Evolutionary conservation across 768 basidiomycete species (phyloP), one percentile per base, ranked within the genome.

Genomic region (Gymnopilus junonius): DNA sequence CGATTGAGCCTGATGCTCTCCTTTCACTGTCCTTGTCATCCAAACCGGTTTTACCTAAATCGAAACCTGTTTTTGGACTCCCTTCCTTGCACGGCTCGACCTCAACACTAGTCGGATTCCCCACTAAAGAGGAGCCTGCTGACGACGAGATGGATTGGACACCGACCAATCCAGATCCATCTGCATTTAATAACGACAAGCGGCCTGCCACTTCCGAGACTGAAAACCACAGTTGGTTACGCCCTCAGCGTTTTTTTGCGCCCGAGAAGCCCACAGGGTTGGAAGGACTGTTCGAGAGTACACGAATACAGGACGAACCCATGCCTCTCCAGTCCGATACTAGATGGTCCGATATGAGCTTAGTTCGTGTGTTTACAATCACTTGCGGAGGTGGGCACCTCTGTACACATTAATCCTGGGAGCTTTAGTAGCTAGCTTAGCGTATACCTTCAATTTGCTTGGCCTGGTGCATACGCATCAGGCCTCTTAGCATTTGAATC

Each of bases 231-330:
- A 73, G 77, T 25, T 88, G 83, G 86, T 68, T 93, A 54, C 84
- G 86, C 4, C 90, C 88, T 3, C 91, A 92, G 67, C 82, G 83
- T 14, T 93, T 92, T 71, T 93, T 92, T 66, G 84, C 90, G 15
- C 91, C 91, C 0, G 91, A 92, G 71, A 83, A 86, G 63, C 89
- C 91, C 0, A 93, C 91, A 0, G 91, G 91, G 14, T 80, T 93
- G 8, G 91, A 93, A 73, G 79, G 81, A 37, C 75, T 93, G 15
- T 88, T 93, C 64, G 87, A 87, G 60, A 80, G 78, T 64, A 87
- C 90, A 11, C 82, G 80, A 54, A 75, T 90, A 8, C 77, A 76
- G 23, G 87, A 89, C 56, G 86, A 87, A 29, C 67, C 63, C 12
- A 70, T 68, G 67, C 64, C 64, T 25, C 59, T 62, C 23, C 55